Conservation (phyloP, 2,329 filamentous ascomycete genomes). For the Diaporthe ilicicola region DNA sequence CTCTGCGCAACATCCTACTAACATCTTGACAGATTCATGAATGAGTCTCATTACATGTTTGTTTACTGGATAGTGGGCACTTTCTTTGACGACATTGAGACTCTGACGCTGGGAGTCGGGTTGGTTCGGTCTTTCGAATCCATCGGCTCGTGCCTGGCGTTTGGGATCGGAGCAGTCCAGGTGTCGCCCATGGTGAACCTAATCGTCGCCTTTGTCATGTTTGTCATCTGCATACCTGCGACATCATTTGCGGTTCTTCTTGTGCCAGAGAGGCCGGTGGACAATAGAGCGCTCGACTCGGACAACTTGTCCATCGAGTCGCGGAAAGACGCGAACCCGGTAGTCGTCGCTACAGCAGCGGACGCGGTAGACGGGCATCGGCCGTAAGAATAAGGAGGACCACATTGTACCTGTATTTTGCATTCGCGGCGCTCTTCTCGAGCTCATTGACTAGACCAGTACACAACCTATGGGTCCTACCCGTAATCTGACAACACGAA, state of each 20-base stretch:
- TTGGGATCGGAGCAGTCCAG: constrained; percentile 56
- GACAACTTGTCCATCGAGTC: not conserved
- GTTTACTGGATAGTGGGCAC: constrained; percentile 60
- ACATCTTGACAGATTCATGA: constrained; percentile 49
- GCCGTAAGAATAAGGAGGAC: not conserved
- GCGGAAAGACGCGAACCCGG: constrained; percentile 27
- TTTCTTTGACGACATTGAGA: constrained; percentile 60
- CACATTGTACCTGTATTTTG: not conserved
- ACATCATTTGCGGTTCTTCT: constrained; percentile 47
- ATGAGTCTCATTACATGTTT: constrained; percentile 61
- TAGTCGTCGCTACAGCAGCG: constrained; percentile 28
- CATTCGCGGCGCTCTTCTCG: too few relatives aligned
- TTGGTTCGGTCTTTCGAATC: constrained; percentile 59
- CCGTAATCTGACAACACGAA: too few relatives aligned
- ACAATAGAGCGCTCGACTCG: constrained; percentile 34
- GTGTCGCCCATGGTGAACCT: constrained; percentile 57
- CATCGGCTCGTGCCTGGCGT: constrained; percentile 55
- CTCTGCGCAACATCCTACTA: not conserved
- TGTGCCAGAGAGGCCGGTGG: constrained; percentile 46
- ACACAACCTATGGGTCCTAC: too few relatives aligned
- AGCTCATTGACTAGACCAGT: too few relatives aligned
- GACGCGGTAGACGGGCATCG: constrained; percentile 29
- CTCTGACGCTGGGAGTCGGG: constrained; percentile 57
- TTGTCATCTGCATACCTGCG: constrained; percentile 49
- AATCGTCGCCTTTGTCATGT: constrained; percentile 57